Base-by-base conservation (phyloP, 2,329 filamentous ascomycete species). In the Colletotrichum noveboracense region DNA sequence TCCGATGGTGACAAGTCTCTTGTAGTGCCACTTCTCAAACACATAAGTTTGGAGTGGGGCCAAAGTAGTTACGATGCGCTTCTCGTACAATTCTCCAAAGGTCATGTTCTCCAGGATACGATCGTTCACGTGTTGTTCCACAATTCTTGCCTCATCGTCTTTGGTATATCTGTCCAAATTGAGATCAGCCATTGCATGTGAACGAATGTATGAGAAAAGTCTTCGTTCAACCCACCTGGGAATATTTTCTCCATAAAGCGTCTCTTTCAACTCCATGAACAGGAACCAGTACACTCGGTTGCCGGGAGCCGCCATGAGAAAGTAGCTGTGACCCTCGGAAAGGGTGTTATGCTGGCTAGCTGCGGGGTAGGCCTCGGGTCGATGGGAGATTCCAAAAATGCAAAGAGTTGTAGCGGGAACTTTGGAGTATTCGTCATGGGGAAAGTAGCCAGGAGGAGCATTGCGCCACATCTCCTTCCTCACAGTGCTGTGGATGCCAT, bases 401-500 rank as follows among this genome's bases (percentile, higher is more conserved):
- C 84, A 86, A 24, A 76, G 70, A 5, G 68, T 72, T 10, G 52
- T 34, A 13, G 70, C 64, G 8, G 58, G 64, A 8, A 77, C 66
- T 13, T 55, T 24, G 4, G 64, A 65, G 24, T 79, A 66, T 60
- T 83, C 80, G 3, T 77, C 70, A 0, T 24, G 43, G 0, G 77
- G 43, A 28, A 83, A 82, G 56, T 78, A 79, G 6, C 79, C 81
- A 4, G 80, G 79, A 18, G 79, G 61, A 1, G 76, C 70, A 36
- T 79, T 72, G 7, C 79, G 77, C 48, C 66, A 74, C 81, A 83
- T 83, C 36, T 85, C 82, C 7, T 77, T 58, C 3, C 86, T 78
- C 1, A 85, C 80, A 0, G 73, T 76, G 75, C 86, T 87, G 66
- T 86, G 81, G 16, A 87, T 81, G 2, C 86, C 86, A 56, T 87